Evolutionary conservation across 805 yeast genomes (phyloP), one percentile per base, ranked within the genome.

Genomic region (Zygosaccharomyces kombuchaensis): DNA sequence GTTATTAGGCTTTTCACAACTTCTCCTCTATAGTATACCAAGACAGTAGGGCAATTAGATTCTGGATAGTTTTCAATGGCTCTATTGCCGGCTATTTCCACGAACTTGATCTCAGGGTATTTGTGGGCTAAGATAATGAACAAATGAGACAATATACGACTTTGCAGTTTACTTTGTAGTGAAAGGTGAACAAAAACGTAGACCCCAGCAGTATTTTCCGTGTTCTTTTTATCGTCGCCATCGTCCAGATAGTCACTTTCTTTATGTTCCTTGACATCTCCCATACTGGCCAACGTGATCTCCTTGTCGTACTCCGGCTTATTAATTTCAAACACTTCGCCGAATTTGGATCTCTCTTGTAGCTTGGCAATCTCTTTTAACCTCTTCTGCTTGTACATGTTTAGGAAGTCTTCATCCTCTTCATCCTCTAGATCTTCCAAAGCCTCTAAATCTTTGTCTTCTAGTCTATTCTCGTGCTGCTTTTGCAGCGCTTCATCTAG

Each of bases 61-160:
- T 87, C 91, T 1, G 99, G 97, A 64, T 90, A 93, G 60, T 83
- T 82, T 59, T 91, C 98, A 53, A 90, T 84, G 43, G 97, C 96
- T 65, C 96, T 80, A 47, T 79, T 75, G 19, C 87, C 96, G n/a
- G 86, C 83, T 40, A 93, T 93, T 56, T 93, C 96, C 35, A 88
- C 91, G 61, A 93, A 86, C 66, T 93, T 93, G 55, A 91, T 67
- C 59, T 93, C 96, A 17, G 79, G 77, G 62, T 79, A 91, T 57
- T 79, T 83, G 1, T 67, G 60, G 0, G 98, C 93, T 12, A 80
- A 62, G 12, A 73, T 66, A 9, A 61, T 58, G 53, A 85, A 72
- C n/a, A 87, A 59, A 2, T 80, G 75, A 0, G 80, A 68, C 38
- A 91, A 68, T 9, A 90, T 67, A 48, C 95, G 75, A 38, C 93